Conservation (phyloP, 2,329 filamentous ascomycete species). For the Fusarium piperis region DNA sequence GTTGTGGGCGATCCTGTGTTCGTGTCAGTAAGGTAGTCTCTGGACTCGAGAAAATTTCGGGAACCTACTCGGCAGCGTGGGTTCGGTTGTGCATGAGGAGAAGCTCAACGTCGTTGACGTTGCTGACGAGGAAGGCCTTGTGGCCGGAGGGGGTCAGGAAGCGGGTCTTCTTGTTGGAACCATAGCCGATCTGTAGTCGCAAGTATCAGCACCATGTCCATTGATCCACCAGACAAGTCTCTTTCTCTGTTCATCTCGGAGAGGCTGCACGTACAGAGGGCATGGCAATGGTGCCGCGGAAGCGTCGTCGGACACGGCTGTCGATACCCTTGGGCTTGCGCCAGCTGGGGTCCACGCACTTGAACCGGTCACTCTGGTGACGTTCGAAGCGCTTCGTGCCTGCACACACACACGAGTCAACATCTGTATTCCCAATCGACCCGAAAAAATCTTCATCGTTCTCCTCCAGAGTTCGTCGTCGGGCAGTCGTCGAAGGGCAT, state of each 20-base stretch:
- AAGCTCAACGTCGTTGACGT: constrained; percentile 93
- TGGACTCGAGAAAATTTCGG: neutral
- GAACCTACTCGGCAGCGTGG: constrained; percentile 95
- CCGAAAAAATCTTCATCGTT: neutral
- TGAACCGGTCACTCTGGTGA: constrained; percentile 98
- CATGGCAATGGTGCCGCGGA: constrained; percentile 96
- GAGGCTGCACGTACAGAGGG: constrained; percentile 81
- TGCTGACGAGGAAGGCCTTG: constrained; percentile 99
- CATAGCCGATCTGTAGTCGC: constrained; percentile 85
- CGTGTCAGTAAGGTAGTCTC: constrained; percentile 28
- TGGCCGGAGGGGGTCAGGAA: constrained; percentile 99
- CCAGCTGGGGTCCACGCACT: constrained; percentile 89
- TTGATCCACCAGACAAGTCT: neutral
- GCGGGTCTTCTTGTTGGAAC: constrained; percentile 99
- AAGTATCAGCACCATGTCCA: constrained; percentile 28
- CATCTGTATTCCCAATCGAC: constrained; percentile 30
- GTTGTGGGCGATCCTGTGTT: constrained; percentile 90
- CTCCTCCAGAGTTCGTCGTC: constrained; percentile 22
- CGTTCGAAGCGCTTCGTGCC: constrained; percentile 95
- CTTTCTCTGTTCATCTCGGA: constrained; percentile 9
- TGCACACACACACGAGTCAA: constrained; percentile 56
- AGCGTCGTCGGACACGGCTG: constrained; percentile 95
- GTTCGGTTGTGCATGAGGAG: constrained; percentile 99
- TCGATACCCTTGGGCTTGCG: constrained; percentile 99
- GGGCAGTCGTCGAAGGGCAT: constrained; percentile 24